Percentiles rank a stretch among this genome's conserved stretches.
Evolutionary conservation across 78 protist species (phyloP).

Genomic region (Dictyostelium firmibasis): DNA sequence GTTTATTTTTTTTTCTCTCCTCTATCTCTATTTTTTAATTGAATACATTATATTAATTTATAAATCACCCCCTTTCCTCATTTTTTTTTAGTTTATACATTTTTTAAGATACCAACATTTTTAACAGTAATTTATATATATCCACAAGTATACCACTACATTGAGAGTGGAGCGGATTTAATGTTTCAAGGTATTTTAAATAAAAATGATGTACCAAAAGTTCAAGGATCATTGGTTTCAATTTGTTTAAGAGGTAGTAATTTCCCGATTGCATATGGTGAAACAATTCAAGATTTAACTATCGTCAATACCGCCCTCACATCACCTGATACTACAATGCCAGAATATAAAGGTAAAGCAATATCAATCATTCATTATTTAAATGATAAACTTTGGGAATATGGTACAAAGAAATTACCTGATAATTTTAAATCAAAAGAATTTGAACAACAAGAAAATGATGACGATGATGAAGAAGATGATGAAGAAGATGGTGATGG

Average conservation of each 20-base stretch:
- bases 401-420: conserved; percentile 53
- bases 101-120: conserved; percentile 18
- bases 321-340: too few species aligned
- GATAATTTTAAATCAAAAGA: neutral
- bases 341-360: conserved; percentile 34
- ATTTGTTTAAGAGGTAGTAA: neutral
- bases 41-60: neutral
- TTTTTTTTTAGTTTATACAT: conserved; percentile 19
- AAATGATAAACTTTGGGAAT: conserved; percentile 47
- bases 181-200: conserved; percentile 50
- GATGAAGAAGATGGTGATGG: neutral
- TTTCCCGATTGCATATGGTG: conserved; percentile 41
- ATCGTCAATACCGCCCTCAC: neutral
- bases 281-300: neutral
- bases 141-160: conserved; percentile 6
- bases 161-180: conserved; percentile 49
- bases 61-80: too few species aligned
- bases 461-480: neutral
- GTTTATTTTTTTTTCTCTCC: neutral
- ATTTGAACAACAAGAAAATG: neutral
- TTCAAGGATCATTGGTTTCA: conserved; percentile 17
- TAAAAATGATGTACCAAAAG: conserved; percentile 17
- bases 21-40: neutral
- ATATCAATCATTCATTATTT: conserved; percentile 33
- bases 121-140: conserved; percentile 19